Evolutionary conservation across 2,329 filamentous ascomycete genomes (phyloP), one percentile per base, ranked within the genome.

Genomic region (Diaporthe sp.): DNA sequence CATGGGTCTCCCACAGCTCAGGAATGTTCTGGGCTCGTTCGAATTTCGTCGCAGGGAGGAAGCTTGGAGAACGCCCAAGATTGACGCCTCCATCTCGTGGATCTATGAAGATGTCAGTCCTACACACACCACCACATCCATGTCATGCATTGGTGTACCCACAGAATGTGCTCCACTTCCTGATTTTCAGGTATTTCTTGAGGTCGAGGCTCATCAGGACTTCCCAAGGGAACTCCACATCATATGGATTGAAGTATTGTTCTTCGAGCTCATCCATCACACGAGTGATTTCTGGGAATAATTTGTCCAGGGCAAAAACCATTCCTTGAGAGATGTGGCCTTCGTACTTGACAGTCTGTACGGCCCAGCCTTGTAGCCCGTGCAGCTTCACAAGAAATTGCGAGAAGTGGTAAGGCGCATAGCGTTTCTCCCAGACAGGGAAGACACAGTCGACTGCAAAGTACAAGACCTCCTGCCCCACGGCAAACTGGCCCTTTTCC

Each of bases 311-410:
- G 30, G 7, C 0, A 2, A 67, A 52, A 1, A 52, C 61, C 61
- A 67, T 50, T 17, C 61, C 61, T 10, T 67, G 61, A 6, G 42
- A 67, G 6, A 67, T n/a, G 7, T 67, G 61, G 61, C 64, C 64
- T 25, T 22, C 64, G 10, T 28, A 5, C 12, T 22, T 15, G 30
- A 54, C 64, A 28, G 64, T 67, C 30, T 67, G 45, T 4, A 67
- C 45, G 13, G 30, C 47, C 64, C 30, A 67, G 42, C 64, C 64
- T 25, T 19, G 8, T 15, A 19, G 0, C 6, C 33, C n/a, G 4
- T 52, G n/a, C 8, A 67, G 45, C n/a, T 52, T n/a, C n/a, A 50
- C 64, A 10, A 2, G 7, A 4, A 7, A 19, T 1, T 38, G 33
- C 22, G 64, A 67, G 4, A 10, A 40, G 17, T 30, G 30, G 28